A percentile compares a stretch with the other conserved stretches of the same genome.
phyloP scores from a whole-genome alignment of 176 grass and related monocot species.

The Luzula sylvatica region DNA sequence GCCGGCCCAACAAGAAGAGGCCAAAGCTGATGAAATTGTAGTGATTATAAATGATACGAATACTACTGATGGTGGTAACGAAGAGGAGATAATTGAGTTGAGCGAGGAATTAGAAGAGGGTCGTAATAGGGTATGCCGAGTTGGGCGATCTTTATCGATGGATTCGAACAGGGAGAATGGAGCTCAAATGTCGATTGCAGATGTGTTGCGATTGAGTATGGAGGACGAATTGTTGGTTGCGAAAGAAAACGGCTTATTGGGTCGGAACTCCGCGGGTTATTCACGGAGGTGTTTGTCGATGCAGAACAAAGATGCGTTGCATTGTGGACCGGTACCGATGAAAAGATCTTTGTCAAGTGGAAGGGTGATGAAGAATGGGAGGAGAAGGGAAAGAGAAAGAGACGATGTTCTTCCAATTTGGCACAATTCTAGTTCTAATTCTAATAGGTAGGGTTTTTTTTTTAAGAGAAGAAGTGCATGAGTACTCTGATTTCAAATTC shows the following conservation, averaged over 20 bases:
- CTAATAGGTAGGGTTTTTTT: slow-evolving; percentile 23
- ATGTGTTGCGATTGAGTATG: slow-evolving; percentile 53
- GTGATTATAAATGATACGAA: slow-evolving; percentile 16
- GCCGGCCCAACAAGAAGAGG: slow-evolving; percentile 5
- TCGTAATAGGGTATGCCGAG: neutral
- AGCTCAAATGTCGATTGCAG: slow-evolving; percentile 47
- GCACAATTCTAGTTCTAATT: slow-evolving; percentile 15
- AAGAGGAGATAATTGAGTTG: slow-evolving; percentile 29
- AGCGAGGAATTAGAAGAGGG: slow-evolving; percentile 27
- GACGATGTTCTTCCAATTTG: slow-evolving; percentile 44
- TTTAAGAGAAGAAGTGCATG: slow-evolving; percentile 14
- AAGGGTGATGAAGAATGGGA: slow-evolving; percentile 39
- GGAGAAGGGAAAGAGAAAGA: slow-evolving; percentile 48
- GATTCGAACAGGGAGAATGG: slow-evolving; percentile 29
- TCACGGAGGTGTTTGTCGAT: slow-evolving; percentile 33
- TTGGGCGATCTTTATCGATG: slow-evolving; percentile 22
- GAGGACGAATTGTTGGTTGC: slow-evolving; percentile 60
- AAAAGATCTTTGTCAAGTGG: slow-evolving; percentile 51
- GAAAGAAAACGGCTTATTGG: slow-evolving; percentile 47
- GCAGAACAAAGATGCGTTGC: slow-evolving; percentile 19
- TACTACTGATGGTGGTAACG: slow-evolving; percentile 3
- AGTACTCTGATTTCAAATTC: slow-evolving; percentile 1
- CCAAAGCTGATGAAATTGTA: slow-evolving; percentile 26
- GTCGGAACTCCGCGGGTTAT: slow-evolving; percentile 30
- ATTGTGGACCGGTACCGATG: slow-evolving; percentile 11